Conservation (phyloP, 2,329 filamentous ascomycete genomes). For the Claviceps spartinae region DNA sequence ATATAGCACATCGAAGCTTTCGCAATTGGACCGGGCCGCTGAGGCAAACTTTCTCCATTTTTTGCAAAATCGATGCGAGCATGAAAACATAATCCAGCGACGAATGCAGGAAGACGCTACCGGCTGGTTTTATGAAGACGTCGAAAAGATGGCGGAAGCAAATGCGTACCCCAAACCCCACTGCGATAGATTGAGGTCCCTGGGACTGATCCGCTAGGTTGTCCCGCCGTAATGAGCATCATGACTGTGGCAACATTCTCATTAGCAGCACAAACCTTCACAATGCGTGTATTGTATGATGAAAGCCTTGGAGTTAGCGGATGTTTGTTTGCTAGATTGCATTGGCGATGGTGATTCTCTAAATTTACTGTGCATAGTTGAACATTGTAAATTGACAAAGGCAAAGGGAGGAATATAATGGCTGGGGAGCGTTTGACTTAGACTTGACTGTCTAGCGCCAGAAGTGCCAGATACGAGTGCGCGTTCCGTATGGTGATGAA, state of each 20-base stretch:
- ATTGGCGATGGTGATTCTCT: not conserved
- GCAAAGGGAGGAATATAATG: not conserved
- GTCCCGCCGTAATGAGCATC: not conserved
- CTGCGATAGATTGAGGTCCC: conserved; percentile 35
- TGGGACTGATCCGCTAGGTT: conserved; percentile 20
- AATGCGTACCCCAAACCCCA: conserved; percentile 35
- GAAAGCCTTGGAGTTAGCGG: conserved; percentile 3
- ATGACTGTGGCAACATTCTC: not conserved
- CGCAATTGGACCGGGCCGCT: conserved; percentile 61
- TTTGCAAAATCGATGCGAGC: conserved; percentile 59
- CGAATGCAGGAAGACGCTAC: conserved; percentile 63
- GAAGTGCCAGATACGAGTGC: not conserved
- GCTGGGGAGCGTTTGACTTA: not conserved
- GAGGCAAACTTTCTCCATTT: conserved; percentile 59
- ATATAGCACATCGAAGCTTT: conserved; percentile 55
- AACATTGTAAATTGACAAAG: not conserved
- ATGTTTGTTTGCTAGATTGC: conserved; percentile 1
- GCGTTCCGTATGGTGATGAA: not conserved
- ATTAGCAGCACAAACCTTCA: not conserved
- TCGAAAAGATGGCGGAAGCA: conserved; percentile 64
- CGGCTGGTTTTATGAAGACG: conserved; percentile 77
- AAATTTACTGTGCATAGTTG: not conserved
- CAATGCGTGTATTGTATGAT: not conserved
- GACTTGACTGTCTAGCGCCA: not conserved
- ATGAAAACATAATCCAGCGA: conserved; percentile 52